Base-by-base conservation (phyloP, 495 filamentous ascomycete genomes). In the Neurospora sp. region DNA sequence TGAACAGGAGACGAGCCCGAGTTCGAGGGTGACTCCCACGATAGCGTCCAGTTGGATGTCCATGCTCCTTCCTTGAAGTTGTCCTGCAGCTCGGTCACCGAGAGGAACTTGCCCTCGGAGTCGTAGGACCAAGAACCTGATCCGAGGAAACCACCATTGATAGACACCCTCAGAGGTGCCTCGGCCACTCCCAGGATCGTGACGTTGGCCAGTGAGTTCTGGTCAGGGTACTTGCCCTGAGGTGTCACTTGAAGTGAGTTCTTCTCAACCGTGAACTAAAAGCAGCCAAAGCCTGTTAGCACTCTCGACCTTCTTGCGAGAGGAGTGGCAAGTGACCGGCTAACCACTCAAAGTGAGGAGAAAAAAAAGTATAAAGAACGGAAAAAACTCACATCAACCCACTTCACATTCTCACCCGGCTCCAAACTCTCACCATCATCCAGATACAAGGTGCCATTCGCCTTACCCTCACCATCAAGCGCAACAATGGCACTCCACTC, bases 391-490 rank as follows among this genome's bases (percentile, higher is more conserved):
- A 88, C 86, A 73, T 85, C 75, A 65, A 93, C 87, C 76, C 83
- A 86, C 9, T 87, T 83, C 12, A 87, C 90, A 0, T 83, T 81
- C 22, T 85, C 53, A 3, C 53, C 81, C 3, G 87, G 92, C 37
- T 74, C 75, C 39, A 96, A 42, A 68, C 90, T 93, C 80, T 91
- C 91, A 0, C 94, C 94, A 79, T 97, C 94, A 76, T 97, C 94
- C 9, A 97, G 76, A 76, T 97, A 96, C 9, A 97, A 78, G 12
- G 83, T 71, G 0, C 94, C 94, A 3, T 73, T 81, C 0, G 94
- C 93, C 22, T 80, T 75, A 0, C 90, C 90, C 18, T 85, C 75
- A 9, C 73, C 70, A 73, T 87, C 83, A 10, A 94, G 82, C 3
- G 90, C 91, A 3, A 87, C 88, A 18, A 94, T 78, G 20, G 96